Conservation (phyloP, 2,329 filamentous ascomycete genomes). For the Pseudocercospora fijiensis region DNA sequence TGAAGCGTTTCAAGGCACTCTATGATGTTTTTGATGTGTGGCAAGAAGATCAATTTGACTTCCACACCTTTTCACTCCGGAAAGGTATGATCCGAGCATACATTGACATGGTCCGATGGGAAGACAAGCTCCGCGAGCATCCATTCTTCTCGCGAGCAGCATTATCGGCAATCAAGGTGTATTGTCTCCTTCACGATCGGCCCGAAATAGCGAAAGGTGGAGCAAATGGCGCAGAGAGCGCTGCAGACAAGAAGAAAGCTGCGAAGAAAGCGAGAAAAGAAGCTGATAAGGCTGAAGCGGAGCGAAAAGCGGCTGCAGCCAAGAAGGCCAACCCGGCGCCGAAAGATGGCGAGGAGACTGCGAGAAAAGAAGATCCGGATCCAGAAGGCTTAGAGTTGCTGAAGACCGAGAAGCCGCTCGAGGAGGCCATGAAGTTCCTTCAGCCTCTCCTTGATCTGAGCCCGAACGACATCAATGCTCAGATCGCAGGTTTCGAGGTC, state of each 20-base stretch:
- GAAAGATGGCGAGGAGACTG: slow-evolving; percentile 52
- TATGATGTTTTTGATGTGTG: slow-evolving; percentile 94
- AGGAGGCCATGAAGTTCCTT: slow-evolving; percentile 84
- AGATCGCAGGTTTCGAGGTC: slow-evolving; percentile 86
- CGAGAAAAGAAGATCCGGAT: slow-evolving; percentile 88
- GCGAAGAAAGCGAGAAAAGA: slow-evolving; percentile 73
- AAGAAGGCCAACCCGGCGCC: slow-evolving; percentile 55
- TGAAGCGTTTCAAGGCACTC: slow-evolving; percentile 88
- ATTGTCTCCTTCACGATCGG: slow-evolving; percentile 74
- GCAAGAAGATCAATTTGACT: slow-evolving; percentile 99
- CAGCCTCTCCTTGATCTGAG: slow-evolving; percentile 77
- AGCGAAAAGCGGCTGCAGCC: slow-evolving; percentile 58
- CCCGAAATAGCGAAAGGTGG: slow-evolving; percentile 72
- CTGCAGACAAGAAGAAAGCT: slow-evolving; percentile 74
- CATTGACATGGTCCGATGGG: slow-evolving; percentile 94
- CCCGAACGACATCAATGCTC: slow-evolving; percentile 75
- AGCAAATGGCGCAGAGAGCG: slow-evolving; percentile 69
- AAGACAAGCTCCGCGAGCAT: slow-evolving; percentile 85
- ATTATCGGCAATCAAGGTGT: slow-evolving; percentile 75
- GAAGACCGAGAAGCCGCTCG: slow-evolving; percentile 68
- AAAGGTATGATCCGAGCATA: slow-evolving; percentile 96
- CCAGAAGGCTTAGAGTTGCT: slow-evolving; percentile 74
- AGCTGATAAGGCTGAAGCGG: slow-evolving; percentile 76
- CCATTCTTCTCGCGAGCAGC: slow-evolving; percentile 89
- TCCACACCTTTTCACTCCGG: slow-evolving; percentile 94